Evolutionary conservation across 345 rosid genomes (phyloP).

Genomic region (Citrus sinensis): DVS_A1.0 CM039166.1:16228501-16229000

Average conservation of each 20-base stretch:
- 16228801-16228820: no score
- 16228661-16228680: constrained; percentile 77
- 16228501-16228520: constrained; percentile 55
- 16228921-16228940: background rate
- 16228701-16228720: background rate
- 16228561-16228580: constrained; percentile 67
- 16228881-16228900: background rate
- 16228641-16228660: constrained; percentile 59
- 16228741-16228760: no score
- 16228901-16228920: no score
- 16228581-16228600: constrained; percentile 65
- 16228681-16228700: background rate
- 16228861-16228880: background rate
- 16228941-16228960: background rate
- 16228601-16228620: constrained; percentile 70
- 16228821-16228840: background rate
- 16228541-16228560: constrained; percentile 65
- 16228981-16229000: background rate
- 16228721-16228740: no score
- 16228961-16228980: background rate
- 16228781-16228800: no score
- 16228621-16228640: constrained; percentile 68
- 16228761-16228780: no score
- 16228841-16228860: background rate
- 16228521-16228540: constrained; percentile 55